phyloP scores from a whole-genome alignment of 495 filamentous ascomycete species.

The Trichoderma virens region DNA sequence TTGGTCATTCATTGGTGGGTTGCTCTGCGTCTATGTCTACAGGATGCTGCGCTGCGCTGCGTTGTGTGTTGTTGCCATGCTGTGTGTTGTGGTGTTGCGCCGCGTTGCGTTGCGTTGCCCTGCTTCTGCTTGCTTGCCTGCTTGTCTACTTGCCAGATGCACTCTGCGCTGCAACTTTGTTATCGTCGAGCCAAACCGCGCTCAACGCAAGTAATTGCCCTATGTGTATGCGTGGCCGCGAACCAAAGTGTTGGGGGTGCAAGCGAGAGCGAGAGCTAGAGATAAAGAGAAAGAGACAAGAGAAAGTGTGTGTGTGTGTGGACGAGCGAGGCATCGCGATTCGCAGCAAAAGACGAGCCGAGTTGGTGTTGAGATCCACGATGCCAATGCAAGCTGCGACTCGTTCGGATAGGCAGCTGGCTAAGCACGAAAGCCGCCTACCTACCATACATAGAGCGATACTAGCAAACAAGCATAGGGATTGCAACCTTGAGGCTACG shows the following conservation, averaged over 20 bases:
- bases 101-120: neutral
- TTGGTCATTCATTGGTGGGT: neutral
- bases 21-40: neutral
- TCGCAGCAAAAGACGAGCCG: neutral
- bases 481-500: neutral
- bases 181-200: neutral
- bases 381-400: neutral
- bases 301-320: neutral
- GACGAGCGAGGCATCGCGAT: neutral
- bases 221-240: neutral
- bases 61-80: neutral
- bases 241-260: neutral
- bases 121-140: neutral
- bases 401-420: neutral
- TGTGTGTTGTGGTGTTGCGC: neutral
- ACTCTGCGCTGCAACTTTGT: neutral
- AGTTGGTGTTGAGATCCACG: slow-evolving; percentile 1
- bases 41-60: neutral
- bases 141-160: neutral
- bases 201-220: neutral
- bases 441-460: too few relatives aligned
- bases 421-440: neutral
- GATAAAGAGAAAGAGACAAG: neutral
- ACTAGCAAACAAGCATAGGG: too few relatives aligned
- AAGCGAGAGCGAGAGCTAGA: neutral